Evolutionary conservation across 345 rosid genomes (phyloP), one percentile per base, ranked within the genome.

Genomic region (Aurinia saxatilis): DNA sequence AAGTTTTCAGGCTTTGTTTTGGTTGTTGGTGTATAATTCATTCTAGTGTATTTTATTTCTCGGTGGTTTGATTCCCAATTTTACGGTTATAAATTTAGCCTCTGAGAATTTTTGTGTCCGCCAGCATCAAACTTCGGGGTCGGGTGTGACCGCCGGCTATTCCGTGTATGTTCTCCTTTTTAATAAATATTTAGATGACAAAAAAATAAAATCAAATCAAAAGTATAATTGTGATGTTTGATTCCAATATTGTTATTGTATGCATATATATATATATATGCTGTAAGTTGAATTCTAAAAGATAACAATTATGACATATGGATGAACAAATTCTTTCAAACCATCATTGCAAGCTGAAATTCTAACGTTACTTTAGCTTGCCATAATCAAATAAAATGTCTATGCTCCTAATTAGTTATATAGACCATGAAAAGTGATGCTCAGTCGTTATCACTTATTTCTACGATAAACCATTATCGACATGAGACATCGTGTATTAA

Each of bases 401-500:
- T 55, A 7, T 17, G 46, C 47, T 49, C 35, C 18, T 38, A 39
- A 23, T 12, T 57, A 34, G 45, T 58, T 27, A 27, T 18, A 31
- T 30, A 21, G 21, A 19, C 50, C 14, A n/a, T 8, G 4, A 60
- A 45, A 68, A 10, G 47, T 59, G 40, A 36, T 44, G 55, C 16
- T 44, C 16, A 44, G 61, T 60, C 73, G 41, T 60, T 52, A 27
- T 68, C 73, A 39, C 48, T 36, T 35, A 45, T 60, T 51, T 60
- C 61, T 13, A 52, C 33, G 18, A 68, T 40, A 54, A 50, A 60
- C 66, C 53, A 41, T n/a, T 50, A 59, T 33, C 34, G 67, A 60
- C 47, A 60, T 36, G 23, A 42, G 67, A 51, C 47, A 60, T 45
- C 36, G n/a, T 50, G 10, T 3, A 67, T 19, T 14, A 9, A 66